Percentiles rank a stretch among this genome's conserved stretches.
phyloP scores from a whole-genome alignment of 2,329 filamentous ascomycete genomes.

The Monosporascus ibericus region DNA sequence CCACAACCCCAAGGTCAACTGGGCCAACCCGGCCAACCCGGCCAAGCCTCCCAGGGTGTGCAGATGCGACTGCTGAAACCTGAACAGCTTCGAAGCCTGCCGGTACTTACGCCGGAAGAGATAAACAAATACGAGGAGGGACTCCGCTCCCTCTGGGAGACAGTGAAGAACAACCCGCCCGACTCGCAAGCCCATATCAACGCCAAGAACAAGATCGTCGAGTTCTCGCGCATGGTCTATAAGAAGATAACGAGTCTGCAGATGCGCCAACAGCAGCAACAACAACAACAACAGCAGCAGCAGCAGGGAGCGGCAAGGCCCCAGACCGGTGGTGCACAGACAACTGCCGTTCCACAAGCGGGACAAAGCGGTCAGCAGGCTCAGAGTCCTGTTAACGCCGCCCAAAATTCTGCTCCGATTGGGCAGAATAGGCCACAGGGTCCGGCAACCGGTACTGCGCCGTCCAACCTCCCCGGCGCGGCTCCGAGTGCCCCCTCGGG shows the following conservation, averaged over 20 bases:
- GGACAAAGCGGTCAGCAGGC: slow-evolving; percentile 4
- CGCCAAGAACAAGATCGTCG: slow-evolving; percentile 51
- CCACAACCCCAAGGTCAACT: slow-evolving; percentile 11
- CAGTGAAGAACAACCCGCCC: slow-evolving; percentile 40
- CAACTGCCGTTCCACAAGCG: slow-evolving; percentile 29
- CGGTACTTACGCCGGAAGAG: slow-evolving; percentile 47
- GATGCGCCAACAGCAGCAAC: slow-evolving; percentile 14
- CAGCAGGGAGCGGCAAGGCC: slow-evolving; percentile 14
- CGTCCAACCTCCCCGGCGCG: slow-evolving; percentile 1
- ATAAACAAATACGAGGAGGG: slow-evolving; percentile 54
- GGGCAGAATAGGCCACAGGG: slow-evolving; percentile 14
- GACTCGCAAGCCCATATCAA: slow-evolving; percentile 41
- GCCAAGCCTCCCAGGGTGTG: slow-evolving; percentile 3
- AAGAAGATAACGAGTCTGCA: slow-evolving; percentile 39
- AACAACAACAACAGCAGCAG: slow-evolving; percentile 6
- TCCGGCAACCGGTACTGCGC: slow-evolving; percentile 1
- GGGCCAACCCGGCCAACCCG: slow-evolving; percentile 4
- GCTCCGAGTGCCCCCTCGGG: slow-evolving; percentile 2
- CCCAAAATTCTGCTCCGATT: slow-evolving; percentile 8
- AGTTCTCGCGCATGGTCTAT: slow-evolving; percentile 54
- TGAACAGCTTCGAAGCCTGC: slow-evolving; percentile 44
- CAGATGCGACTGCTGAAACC: slow-evolving; percentile 31
- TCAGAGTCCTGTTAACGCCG: background rate
- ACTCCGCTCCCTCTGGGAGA: slow-evolving; percentile 44
- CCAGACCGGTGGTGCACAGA: slow-evolving; percentile 18